Evolutionary conservation across 2,329 filamentous ascomycete genomes (phyloP).

Genomic region (Drechslerella dactyloides): DNA sequence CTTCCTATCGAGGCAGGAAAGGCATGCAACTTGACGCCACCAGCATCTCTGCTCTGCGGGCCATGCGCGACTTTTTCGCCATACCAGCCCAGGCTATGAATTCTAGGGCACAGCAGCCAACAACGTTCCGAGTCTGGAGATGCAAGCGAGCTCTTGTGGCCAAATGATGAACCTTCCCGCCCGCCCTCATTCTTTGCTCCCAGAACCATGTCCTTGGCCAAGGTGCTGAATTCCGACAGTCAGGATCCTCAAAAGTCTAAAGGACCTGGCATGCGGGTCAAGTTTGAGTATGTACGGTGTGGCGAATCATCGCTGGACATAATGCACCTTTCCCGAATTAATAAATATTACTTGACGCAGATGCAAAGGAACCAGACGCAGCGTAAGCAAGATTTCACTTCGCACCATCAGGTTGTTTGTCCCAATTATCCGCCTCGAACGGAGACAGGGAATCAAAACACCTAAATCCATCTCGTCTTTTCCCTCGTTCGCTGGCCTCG

Average conservation of each 20-base stretch:
- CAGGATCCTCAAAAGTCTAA: conserved; percentile 49
- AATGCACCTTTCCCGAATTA: not conserved
- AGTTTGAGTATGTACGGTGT: conserved; percentile 41
- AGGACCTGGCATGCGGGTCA: conserved; percentile 45
- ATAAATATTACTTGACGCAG: conserved; percentile 20
- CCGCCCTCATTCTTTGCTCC: conserved; percentile 38
- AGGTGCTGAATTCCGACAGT: conserved; percentile 50
- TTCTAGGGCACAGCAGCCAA: conserved; percentile 25
- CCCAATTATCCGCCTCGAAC: conserved; percentile 46
- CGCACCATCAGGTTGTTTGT: conserved; percentile 32
- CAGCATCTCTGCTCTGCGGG: conserved; percentile 28
- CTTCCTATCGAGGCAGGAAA: conserved; percentile 37
- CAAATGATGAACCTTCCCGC: conserved; percentile 35
- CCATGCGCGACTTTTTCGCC: conserved; percentile 46
- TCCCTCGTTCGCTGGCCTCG: conserved; percentile 27
- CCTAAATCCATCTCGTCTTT: conserved; percentile 21
- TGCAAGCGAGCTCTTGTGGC: conserved; percentile 35
- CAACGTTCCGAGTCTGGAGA: conserved; percentile 46
- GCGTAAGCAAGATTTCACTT: conserved; percentile 23
- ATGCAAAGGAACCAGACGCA: not conserved
- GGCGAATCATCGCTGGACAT: conserved; percentile 21
- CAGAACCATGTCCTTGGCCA: conserved; percentile 50
- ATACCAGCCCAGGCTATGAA: conserved; percentile 8
- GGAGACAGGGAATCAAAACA: conserved; percentile 14
- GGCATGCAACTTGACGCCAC: conserved; percentile 50